These are phyloP conservation scores for Neophaeococcomyces aloes DNA, from an alignment of 2,329 filamentous ascomycete species.

Conservation along the genomic window DNA sequence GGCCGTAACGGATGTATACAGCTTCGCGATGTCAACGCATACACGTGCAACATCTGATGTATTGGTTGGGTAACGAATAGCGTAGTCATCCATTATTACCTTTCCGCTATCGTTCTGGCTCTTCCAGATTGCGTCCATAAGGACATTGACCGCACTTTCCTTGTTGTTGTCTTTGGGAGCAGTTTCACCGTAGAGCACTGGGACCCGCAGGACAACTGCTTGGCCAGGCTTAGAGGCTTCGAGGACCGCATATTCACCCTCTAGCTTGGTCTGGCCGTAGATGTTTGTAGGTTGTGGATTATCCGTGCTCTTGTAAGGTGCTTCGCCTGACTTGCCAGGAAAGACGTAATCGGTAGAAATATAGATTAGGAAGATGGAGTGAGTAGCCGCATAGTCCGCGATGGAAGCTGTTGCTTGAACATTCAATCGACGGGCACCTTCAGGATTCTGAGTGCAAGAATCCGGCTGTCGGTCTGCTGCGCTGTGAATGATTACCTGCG, in stretches of 20 bases:
- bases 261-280: slow-evolving; percentile 64
- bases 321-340: slow-evolving; percentile 66
- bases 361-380: slow-evolving; percentile 47
- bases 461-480: slow-evolving; percentile 84
- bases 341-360: slow-evolving; percentile 68
- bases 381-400: slow-evolving; percentile 53
- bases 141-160: slow-evolving; percentile 73
- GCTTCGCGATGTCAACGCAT: slow-evolving; percentile 59
- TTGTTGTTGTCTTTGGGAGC: slow-evolving; percentile 44
- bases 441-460: slow-evolving; percentile 69
- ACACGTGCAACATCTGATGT: slow-evolving; percentile 78
- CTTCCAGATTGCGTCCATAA: slow-evolving; percentile 68
- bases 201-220: slow-evolving; percentile 65
- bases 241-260: slow-evolving; percentile 62
- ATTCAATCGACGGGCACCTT: slow-evolving; percentile 63
- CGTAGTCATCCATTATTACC: slow-evolving; percentile 78
- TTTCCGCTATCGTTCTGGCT: slow-evolving; percentile 49
- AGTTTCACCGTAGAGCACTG: slow-evolving; percentile 72
- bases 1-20: slow-evolving; percentile 57
- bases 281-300: slow-evolving; percentile 62
- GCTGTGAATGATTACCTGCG: slow-evolving; percentile 70
- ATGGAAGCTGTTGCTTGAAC: slow-evolving; percentile 59
- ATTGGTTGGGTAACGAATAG: slow-evolving; percentile 74
- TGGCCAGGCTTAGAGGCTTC: slow-evolving; percentile 46
- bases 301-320: slow-evolving; percentile 62